Base-by-base conservation (phyloP, 306 rosid genomes). In the Gillenia trifoliata region DNA sequence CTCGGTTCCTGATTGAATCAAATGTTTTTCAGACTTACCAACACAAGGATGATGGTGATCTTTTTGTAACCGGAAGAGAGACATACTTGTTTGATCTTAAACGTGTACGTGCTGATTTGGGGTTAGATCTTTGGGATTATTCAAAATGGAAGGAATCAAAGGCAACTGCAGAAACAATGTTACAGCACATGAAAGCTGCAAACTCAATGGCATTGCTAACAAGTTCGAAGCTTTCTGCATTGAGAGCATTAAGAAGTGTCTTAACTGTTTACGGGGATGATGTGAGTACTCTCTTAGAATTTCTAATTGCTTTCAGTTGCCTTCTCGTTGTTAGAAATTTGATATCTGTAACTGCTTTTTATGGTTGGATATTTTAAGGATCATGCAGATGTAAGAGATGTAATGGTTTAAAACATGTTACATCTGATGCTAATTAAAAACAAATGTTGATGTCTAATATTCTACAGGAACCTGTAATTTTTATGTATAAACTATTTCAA, bases 101-200 rank as follows among this genome's bases (percentile, higher is more conserved):
- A 75, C 93, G 33, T 68, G 73, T 91, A 71, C 84, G 26, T 82
- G 84, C 89, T 69, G 97, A 94, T 79, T 71, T 88, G 86, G 96
- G 93, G 76, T 80, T 88, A 76, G 86, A 89, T 78, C 82, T 89
- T 72, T 94, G 98, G 98, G 90, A 85, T 71, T 81, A 76, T 85
- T 83, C 89, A n/a, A 84, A 85, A 36, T 90, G 97, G 99, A 87
- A 80, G 72, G 81, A 85, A 43, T 88, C 96, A 19, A 90, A 86
- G 85, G 85, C 76, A 66, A 81, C 85, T 70, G 95, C 87, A 59
- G 93, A 92, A 75, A 85, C 88, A 78, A 88, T 92, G 93, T 76
- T 92, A 82, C 52, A n/a, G 23, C 77, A 77, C 80, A 83, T 94
- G 89, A 85, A 83, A 83, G 86, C 85, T 47, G 89, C 90, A 61